Evolutionary conservation across 2,329 filamentous ascomycete species (phyloP).

Genomic region (Fusarium equiseti): DNA sequence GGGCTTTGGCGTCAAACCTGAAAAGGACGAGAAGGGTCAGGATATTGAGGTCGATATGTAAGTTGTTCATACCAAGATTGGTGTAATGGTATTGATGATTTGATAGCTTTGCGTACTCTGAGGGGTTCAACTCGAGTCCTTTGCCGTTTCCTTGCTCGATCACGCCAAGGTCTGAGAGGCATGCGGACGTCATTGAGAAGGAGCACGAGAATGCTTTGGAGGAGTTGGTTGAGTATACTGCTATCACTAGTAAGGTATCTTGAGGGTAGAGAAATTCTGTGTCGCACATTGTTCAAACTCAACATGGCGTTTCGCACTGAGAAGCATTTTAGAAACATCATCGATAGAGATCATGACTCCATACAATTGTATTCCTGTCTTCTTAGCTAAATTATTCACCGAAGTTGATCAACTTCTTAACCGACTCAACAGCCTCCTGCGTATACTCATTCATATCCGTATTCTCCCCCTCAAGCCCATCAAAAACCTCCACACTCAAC

Average conservation of each 20-base stretch:
- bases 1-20: slow-evolving; percentile 60
- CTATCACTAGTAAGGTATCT: slow-evolving; percentile 39
- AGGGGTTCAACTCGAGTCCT: slow-evolving; percentile 58
- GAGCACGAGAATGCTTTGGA: slow-evolving; percentile 48
- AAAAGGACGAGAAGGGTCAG: slow-evolving; percentile 46
- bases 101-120: slow-evolving; percentile 56
- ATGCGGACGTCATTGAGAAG: slow-evolving; percentile 50
- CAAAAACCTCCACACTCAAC: slow-evolving; percentile 79
- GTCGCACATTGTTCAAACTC: accelerated
- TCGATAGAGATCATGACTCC: too few relatives aligned
- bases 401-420: slow-evolving; percentile 17
- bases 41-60: slow-evolving; percentile 56
- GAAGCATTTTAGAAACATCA: too few relatives aligned
- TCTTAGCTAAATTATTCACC: neutral
- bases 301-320: too few relatives aligned
- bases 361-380: neutral
- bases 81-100: slow-evolving; percentile 7
- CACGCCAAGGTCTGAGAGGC: slow-evolving; percentile 49
- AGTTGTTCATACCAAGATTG: slow-evolving; percentile 20
- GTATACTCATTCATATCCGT: slow-evolving; percentile 31
- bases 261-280: neutral
- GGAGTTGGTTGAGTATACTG: slow-evolving; percentile 47
- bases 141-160: slow-evolving; percentile 58
- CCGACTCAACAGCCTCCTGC: slow-evolving; percentile 11
- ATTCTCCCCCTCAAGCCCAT: slow-evolving; percentile 48